Percentiles rank a stretch among this genome's conserved stretches.
Conservation (phyloP, 257 asterid genomes). For the Solanum paucissectum region DNA sequence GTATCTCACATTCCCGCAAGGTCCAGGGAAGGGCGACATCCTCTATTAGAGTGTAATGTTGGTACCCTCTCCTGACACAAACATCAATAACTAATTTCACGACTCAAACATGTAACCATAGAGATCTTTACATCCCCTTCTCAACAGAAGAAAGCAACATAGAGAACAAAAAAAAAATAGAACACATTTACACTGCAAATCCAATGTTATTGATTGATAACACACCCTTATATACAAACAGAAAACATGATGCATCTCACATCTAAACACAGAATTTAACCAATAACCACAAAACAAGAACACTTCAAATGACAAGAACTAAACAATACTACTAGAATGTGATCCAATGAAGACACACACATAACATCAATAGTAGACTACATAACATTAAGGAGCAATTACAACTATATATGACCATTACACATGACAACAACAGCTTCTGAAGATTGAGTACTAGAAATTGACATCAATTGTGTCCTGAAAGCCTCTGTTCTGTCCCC, state of each 20-base stretch:
- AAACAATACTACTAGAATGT: not conserved
- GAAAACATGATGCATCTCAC: not conserved
- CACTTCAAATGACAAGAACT: not conserved
- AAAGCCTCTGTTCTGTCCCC: constrained; percentile 6
- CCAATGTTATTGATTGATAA: not conserved
- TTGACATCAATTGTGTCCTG: constrained; percentile 18
- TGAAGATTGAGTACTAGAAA: constrained; percentile 10
- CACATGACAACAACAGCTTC: not conserved
- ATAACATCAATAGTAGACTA: not conserved
- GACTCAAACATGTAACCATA: not conserved
- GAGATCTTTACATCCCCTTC: not conserved
- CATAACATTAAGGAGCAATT: not conserved
- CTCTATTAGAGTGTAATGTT: not conserved
- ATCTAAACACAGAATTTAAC: not conserved
- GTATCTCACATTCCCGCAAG: not conserved
- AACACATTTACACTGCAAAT: not conserved
- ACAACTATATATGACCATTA: constrained; percentile 1
- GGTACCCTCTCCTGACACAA: not conserved
- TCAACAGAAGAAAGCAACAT: not conserved
- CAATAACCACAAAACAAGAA: not conserved
- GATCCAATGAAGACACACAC: not conserved
- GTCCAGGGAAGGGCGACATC: too few species aligned
- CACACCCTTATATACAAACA: not conserved
- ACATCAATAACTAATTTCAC: not conserved
- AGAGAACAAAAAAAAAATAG: not conserved